Percentiles rank a stretch among this genome's conserved stretches.
Evolutionary conservation across 1,284 basidiomycete species (phyloP).

Genomic region (Laetiporus sulphureus): DNA sequence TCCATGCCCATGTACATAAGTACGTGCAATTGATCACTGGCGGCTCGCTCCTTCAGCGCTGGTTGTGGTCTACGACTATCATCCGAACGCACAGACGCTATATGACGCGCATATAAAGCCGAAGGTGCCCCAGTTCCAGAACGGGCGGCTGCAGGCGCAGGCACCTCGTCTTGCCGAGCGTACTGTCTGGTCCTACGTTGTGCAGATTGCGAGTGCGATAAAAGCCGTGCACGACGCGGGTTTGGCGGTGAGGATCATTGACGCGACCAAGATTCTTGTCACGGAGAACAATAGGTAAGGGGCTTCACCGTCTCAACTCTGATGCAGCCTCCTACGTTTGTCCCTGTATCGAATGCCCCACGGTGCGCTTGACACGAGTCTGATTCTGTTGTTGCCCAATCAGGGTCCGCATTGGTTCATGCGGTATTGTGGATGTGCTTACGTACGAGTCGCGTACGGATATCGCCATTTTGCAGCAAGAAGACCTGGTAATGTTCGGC

Average conservation of each 20-base stretch:
- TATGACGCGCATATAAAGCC: slow-evolving; percentile 62
- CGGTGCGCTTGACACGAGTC: background rate
- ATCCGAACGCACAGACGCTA: slow-evolving; percentile 82
- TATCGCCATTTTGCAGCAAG: slow-evolving; percentile 64
- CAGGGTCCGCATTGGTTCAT: slow-evolving; percentile 73
- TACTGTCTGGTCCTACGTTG: slow-evolving; percentile 91
- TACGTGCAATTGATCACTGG: background rate
- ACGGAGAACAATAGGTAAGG: slow-evolving; percentile 84
- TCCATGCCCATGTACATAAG: background rate
- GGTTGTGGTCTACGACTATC: slow-evolving; percentile 89
- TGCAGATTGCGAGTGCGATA: slow-evolving; percentile 86
- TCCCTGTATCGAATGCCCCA: slow-evolving; percentile 1
- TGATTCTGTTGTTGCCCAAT: slow-evolving; percentile 3
- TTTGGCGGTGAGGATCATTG: slow-evolving; percentile 78
- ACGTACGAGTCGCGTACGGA: slow-evolving; percentile 68
- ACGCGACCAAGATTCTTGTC: slow-evolving; percentile 83
- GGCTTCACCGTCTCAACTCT: no score
- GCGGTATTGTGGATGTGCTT: slow-evolving; percentile 82
- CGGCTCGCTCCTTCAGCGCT: slow-evolving; percentile 51
- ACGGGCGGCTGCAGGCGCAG: slow-evolving; percentile 36
- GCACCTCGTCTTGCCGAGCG: slow-evolving; percentile 59
- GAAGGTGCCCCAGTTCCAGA: slow-evolving; percentile 37
- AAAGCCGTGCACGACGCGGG: slow-evolving; percentile 82
- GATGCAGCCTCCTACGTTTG: no score
- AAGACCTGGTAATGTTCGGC: slow-evolving; percentile 86